These are phyloP conservation scores for Fusarium pilosicola DNA, from an alignment of 2,329 filamentous ascomycete genomes.

Conservation along the genomic window DNA sequence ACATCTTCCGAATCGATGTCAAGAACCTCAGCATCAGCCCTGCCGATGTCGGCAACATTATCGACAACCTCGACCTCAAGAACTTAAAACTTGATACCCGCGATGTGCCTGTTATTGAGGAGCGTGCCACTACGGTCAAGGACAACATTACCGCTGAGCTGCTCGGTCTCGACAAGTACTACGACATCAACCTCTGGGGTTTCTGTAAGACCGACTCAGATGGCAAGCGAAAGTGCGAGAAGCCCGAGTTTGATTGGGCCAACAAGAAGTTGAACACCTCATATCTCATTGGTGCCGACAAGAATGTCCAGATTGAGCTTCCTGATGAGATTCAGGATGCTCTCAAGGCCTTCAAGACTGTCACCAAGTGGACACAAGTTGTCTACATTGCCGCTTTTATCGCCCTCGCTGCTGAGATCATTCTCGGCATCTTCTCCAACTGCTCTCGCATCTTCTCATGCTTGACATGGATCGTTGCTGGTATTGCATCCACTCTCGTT, in stretches of 20 bases:
- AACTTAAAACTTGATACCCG: conserved; percentile 36
- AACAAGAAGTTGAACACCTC: conserved; percentile 76
- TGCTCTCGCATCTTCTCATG: conserved; percentile 86
- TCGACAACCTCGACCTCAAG: conserved; percentile 44
- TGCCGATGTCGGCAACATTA: conserved; percentile 50
- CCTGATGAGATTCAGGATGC: conserved; percentile 73
- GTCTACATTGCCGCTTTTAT: conserved; percentile 80
- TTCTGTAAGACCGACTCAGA: conserved; percentile 77
- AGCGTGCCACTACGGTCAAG: conserved; percentile 57
- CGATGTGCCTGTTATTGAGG: conserved; percentile 53
- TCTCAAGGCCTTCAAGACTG: conserved; percentile 76
- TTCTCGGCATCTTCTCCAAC: conserved; percentile 83
- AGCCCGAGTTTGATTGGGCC: conserved; percentile 80
- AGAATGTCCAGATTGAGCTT: conserved; percentile 68
- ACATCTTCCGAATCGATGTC: conserved; percentile 70
- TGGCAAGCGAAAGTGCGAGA: conserved; percentile 71
- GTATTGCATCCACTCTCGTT: conserved; percentile 64
- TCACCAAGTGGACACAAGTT: conserved; percentile 85
- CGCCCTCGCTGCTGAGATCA: conserved; percentile 74
- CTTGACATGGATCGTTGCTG: conserved; percentile 80
- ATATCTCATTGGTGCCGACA: conserved; percentile 55
- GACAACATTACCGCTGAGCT: conserved; percentile 66
- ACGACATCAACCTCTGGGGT: conserved; percentile 86
- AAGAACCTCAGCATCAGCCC: conserved; percentile 61
- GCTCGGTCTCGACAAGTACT: conserved; percentile 76